Base-by-base conservation (phyloP, 306 rosid species). In the Acacia acuminata region DNA sequence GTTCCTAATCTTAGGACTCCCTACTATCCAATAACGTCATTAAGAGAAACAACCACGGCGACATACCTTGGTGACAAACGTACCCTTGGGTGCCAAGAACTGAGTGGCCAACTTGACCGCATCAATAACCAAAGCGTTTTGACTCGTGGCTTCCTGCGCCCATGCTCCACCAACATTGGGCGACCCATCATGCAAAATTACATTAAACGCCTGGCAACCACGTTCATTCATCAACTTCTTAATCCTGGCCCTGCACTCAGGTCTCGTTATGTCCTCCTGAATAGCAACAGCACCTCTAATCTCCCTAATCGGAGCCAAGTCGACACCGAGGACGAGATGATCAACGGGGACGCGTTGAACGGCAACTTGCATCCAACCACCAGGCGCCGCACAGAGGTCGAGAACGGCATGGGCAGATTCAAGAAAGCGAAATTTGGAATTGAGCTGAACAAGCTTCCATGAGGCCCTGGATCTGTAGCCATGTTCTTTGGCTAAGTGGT, bases 321-420 rank as follows among this genome's bases (percentile, higher is more conserved):
- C 99, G 45, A 96, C 89, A 32, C 99, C 99, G 44, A 93, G 75
- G 4, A 96, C 92, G 20, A 93, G 91, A 68, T 92, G 89, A 61
- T 87, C 85, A 3, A 93, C 94, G 6, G 99, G 99, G 20, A 89
- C 90, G 2, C 92, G 93, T 76, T 96, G 90, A 3, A 96, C 97
- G 7, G 98, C 98, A 10, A 93, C 94, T 81, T 96, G 99, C 98
- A 94, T 93, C 99, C 99, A 96, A 0, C 99, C 99, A 0, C 99
- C 99, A 7, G 98, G 99, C 42, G 99, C 99, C 73, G 99, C 99
- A 83, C 99, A 96, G 82, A 96, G 99, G 73, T 96, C 98, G 87
- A 96, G 99, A 48, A 96, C 96, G 84, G 94, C 77, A 74, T 82
- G 94, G 15, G 98, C 81, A 14, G 97, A 91, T 13, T 88, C 94